Evolutionary conservation across 495 filamentous ascomycete genomes (phyloP), one percentile per base, ranked within the genome.

Genomic region (Aspergillus campestris): DNA sequence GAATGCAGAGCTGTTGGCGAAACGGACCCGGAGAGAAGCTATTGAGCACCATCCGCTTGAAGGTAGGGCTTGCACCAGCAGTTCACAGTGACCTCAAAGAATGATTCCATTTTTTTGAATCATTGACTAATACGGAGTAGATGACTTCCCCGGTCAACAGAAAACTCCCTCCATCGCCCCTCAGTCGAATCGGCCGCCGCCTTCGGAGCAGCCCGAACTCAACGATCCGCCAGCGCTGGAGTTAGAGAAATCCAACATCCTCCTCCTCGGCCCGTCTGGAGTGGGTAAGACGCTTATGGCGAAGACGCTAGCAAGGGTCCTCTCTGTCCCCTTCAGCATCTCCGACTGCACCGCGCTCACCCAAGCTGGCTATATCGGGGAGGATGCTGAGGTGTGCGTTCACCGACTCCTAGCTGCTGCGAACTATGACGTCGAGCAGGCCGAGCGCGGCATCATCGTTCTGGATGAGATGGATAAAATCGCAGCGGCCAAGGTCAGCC

Each of bases 381-480:
- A 96, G 59, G 92, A 98, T 57, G 90, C 86, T 36, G 92, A 98
- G 55, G 80, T 86, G 0, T 95, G 89, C 54, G 87, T 98, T 13
- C 87, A 94, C 53, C 79, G 91, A 24, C 74, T 98, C 29, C 70
- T 98, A 7, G 84, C 89, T 47, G 90, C 94, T 40, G 83, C 90
- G 13, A 86, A 94, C 62, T 94, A 94, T 69, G 86, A 94, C 53
- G 79, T 92, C 13, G 79, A 82, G 42, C 81, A 83, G 35, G 84
- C 88, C 29, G 92, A 98, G 60, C 79, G 83, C 29, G 92, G 92
- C 8, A 97, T 98, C 43, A 87, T 98, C 40, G 91, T 89, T 49
- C 75, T 98, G 6, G 92, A 98, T 51, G 92, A 98, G 61, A 82
- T 98, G 33, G 92, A 98, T 70, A 98, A 98, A 66, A 89, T 98